Conservation (phyloP, 352 stramenopile species). For the Globisporangium megalacanthum region DNA sequence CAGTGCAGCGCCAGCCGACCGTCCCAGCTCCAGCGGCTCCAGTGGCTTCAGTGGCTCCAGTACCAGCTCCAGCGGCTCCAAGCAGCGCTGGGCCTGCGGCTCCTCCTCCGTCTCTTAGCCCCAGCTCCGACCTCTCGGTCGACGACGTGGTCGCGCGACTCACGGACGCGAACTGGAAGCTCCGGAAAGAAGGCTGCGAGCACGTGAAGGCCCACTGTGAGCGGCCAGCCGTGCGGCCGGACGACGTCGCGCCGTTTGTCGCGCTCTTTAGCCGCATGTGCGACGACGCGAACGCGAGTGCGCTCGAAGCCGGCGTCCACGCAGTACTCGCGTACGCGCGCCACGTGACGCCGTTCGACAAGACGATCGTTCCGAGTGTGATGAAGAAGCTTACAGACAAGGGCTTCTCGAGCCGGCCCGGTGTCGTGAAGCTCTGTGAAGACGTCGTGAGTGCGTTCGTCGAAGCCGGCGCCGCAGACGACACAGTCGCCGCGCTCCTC, state of each 20-base stretch:
- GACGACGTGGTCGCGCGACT: slow-evolving; percentile 52
- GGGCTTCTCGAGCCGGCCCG: slow-evolving; percentile 71
- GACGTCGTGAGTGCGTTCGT: slow-evolving; percentile 73
- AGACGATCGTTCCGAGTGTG: slow-evolving; percentile 52
- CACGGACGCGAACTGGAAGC: slow-evolving; percentile 85
- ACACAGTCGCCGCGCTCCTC: slow-evolving; percentile 64
- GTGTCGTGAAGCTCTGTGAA: slow-evolving; percentile 74
- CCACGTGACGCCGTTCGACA: slow-evolving; percentile 60
- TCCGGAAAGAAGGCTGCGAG: slow-evolving; percentile 79
- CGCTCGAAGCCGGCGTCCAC: slow-evolving; percentile 70
- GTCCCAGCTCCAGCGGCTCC: slow-evolving; percentile 1
- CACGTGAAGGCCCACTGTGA: slow-evolving; percentile 64
- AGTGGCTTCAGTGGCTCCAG: not conserved
- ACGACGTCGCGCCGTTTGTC: slow-evolving; percentile 43
- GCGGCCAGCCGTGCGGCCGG: slow-evolving; percentile 28
- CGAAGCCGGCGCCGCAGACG: slow-evolving; percentile 64
- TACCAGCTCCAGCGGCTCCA: slow-evolving; percentile 1
- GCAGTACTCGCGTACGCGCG: slow-evolving; percentile 69
- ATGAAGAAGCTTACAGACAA: slow-evolving; percentile 83
- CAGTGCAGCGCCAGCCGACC: slow-evolving; percentile 6
- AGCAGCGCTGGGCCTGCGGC: not conserved
- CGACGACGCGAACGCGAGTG: slow-evolving; percentile 76
- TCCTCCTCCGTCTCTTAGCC: not conserved
- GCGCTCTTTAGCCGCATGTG: slow-evolving; percentile 77
- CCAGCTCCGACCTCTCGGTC: slow-evolving; percentile 22